Percentiles rank a stretch among this genome's conserved stretches.
These are phyloP conservation scores for Aspergillus eucalypticola DNA, from an alignment of 2,329 filamentous ascomycete genomes.

Conservation along the genomic window DNA sequence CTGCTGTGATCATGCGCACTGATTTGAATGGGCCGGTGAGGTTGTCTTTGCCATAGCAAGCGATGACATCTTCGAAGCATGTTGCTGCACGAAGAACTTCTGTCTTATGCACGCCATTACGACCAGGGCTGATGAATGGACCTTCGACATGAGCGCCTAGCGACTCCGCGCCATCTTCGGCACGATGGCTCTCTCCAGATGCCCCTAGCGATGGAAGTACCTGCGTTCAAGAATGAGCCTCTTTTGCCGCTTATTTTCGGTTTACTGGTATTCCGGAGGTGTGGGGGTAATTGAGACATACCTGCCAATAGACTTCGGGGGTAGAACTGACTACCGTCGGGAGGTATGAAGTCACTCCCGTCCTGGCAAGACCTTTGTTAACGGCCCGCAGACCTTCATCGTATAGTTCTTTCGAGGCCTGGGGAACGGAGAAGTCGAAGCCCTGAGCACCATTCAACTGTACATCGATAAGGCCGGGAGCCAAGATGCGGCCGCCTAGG, in stretches of 20 bases:
- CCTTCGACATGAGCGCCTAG: constrained; percentile 90
- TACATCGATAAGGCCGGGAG: constrained; percentile 84
- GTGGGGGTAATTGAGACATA: constrained; percentile 30
- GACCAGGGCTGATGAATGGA: constrained; percentile 77
- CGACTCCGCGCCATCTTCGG: constrained; percentile 75
- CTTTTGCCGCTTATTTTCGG: background rate
- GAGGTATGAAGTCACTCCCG: constrained; percentile 83
- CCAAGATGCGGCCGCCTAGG: constrained; percentile 77
- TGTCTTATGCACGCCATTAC: constrained; percentile 82
- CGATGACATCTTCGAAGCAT: constrained; percentile 59
- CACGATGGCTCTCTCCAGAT: constrained; percentile 60
- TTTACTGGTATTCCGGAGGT: background rate
- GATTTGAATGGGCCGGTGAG: constrained; percentile 43
- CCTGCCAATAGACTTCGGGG: constrained; percentile 78
- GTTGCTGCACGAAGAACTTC: constrained; percentile 68
- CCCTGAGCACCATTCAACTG: constrained; percentile 92
- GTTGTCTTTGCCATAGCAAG: constrained; percentile 66
- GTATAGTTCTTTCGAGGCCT: constrained; percentile 65
- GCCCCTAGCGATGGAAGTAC: constrained; percentile 75
- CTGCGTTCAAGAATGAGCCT: constrained; percentile 16
- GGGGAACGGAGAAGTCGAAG: constrained; percentile 86
- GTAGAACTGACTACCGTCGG: constrained; percentile 76
- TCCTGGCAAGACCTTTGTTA: constrained; percentile 70
- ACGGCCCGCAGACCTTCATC: constrained; percentile 69
- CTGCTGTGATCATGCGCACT: constrained; percentile 81